Evolutionary conservation across 331 rosid species (phyloP).

Genomic region (Cydonia oblonga): DNA sequence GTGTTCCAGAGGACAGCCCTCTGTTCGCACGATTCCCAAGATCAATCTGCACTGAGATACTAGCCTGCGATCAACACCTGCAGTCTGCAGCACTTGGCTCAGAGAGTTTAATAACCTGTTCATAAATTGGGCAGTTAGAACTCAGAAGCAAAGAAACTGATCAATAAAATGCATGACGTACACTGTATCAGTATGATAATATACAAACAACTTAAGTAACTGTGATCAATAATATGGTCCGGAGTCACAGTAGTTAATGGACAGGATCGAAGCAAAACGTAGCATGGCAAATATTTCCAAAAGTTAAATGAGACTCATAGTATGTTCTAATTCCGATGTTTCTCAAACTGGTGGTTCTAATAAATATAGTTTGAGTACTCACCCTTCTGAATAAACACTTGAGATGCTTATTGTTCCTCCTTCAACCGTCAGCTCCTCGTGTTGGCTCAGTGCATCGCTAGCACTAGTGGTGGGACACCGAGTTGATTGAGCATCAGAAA

Average conservation of each 20-base stretch:
- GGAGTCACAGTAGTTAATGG: background rate
- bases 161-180: background rate
- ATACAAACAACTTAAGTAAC: background rate
- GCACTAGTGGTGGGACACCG: constrained; percentile 38
- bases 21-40: constrained; percentile 72
- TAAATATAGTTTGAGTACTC: constrained; percentile 21
- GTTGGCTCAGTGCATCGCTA: constrained; percentile 40
- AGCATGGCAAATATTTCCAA: background rate
- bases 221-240: background rate
- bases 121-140: constrained; percentile 11
- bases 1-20: constrained; percentile 26
- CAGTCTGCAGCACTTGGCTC: constrained; percentile 78
- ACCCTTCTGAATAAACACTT: constrained; percentile 90
- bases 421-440: constrained; percentile 56
- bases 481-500: constrained; percentile 53
- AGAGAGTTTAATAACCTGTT: constrained; percentile 75
- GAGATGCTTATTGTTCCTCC: constrained; percentile 95
- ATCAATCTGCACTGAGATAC: constrained; percentile 82
- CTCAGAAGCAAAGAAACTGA: background rate
- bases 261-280: background rate
- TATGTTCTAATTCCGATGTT: background rate
- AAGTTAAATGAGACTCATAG: background rate
- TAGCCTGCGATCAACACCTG: constrained; percentile 90
- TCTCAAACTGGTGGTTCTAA: background rate
- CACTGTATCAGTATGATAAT: background rate